A percentile compares a stretch with the other conserved stretches of the same genome.
phyloP scores from a whole-genome alignment of 164 flowering plant genomes.

The Magnolia kwangsiensis region DNA sequence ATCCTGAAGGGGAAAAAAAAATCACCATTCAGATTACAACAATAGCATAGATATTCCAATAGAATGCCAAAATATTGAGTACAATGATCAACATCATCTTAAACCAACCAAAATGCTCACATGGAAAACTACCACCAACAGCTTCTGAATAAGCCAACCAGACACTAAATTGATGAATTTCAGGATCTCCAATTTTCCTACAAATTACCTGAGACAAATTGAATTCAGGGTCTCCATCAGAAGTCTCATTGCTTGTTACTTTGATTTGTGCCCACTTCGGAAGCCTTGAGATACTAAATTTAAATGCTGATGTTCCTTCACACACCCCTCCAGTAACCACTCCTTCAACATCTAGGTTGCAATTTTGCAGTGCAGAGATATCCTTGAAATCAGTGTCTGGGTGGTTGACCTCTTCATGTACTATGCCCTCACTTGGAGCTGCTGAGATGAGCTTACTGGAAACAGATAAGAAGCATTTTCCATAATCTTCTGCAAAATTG shows the following conservation, averaged over 20 bases:
- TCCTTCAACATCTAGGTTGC: slow-evolving; percentile 12
- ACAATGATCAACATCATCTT: background rate
- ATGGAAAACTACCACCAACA: background rate
- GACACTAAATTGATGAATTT: background rate
- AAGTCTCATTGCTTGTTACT: slow-evolving; percentile 24
- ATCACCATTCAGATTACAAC: background rate
- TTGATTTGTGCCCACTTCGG: slow-evolving; percentile 75
- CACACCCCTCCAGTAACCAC: slow-evolving; percentile 11
- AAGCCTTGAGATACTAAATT: slow-evolving; percentile 68
- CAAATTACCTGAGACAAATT: slow-evolving; percentile 37
- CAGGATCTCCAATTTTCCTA: background rate
- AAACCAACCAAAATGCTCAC: background rate
- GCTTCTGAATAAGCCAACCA: background rate
- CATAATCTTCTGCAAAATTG: slow-evolving; percentile 44
- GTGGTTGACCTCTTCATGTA: slow-evolving; percentile 21
- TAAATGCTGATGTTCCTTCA: slow-evolving; percentile 35
- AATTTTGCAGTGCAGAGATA: slow-evolving; percentile 7
- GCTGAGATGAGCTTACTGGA: slow-evolving; percentile 24
- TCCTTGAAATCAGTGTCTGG: slow-evolving; percentile 11
- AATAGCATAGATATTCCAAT: background rate
- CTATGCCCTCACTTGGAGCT: slow-evolving; percentile 20
- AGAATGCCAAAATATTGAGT: background rate
- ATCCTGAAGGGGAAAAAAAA: background rate
- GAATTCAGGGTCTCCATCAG: slow-evolving; percentile 11
- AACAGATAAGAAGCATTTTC: slow-evolving; percentile 31